These are phyloP conservation scores for Glycine latifolia DNA, from an alignment of 306 rosid genomes.

Conservation along the genomic window DNA sequence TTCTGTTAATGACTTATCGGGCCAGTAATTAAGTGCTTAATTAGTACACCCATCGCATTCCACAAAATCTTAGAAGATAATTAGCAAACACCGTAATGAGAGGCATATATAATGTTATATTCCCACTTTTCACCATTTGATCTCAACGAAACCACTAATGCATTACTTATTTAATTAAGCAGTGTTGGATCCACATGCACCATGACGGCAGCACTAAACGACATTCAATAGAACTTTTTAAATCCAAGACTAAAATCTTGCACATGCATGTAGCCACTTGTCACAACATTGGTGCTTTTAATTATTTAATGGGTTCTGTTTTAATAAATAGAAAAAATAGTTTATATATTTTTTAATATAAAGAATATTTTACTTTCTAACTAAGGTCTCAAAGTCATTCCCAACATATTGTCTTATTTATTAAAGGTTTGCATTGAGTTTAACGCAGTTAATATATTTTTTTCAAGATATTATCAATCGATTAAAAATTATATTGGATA, in stretches of 20 bases:
- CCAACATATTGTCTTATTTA: too few species aligned
- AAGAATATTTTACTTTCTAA: too few species aligned
- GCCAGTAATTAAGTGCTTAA: too few species aligned
- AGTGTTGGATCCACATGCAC: not conserved
- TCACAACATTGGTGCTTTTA: not conserved
- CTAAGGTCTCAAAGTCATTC: too few species aligned
- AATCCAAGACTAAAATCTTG: not conserved
- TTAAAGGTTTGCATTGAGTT: too few species aligned
- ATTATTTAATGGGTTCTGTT: not conserved
- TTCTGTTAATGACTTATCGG: not conserved
- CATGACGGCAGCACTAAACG: not conserved
- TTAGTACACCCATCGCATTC: too few species aligned
- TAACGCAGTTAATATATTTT: too few species aligned
- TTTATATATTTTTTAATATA: too few species aligned
- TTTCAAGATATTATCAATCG: too few species aligned
- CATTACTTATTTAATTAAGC: not conserved
- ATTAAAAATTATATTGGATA: too few species aligned
- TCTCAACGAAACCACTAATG: not conserved
- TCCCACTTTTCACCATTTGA: not conserved
- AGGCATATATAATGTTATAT: slow-evolving; percentile 9
- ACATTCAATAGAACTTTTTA: not conserved
- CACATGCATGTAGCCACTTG: not conserved
- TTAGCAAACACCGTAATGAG: slow-evolving; percentile 5
- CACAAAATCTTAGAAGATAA: slow-evolving; percentile 6
- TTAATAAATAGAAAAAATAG: too few species aligned